Evolutionary conservation across 2,329 filamentous ascomycete species (phyloP).

Genomic region (Ascocoryne sarcoides): DNA sequence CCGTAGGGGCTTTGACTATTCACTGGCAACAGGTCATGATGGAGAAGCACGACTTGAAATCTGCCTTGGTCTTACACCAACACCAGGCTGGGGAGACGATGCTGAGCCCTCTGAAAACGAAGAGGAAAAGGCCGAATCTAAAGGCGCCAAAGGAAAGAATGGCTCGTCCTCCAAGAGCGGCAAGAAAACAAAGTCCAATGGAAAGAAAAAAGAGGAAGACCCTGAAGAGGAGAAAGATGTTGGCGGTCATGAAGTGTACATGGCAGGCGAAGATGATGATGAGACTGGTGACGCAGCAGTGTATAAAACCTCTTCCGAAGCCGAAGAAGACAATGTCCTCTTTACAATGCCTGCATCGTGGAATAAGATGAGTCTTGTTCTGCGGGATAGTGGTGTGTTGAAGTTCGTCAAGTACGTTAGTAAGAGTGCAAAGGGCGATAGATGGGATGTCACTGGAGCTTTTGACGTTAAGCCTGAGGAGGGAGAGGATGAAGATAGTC

Average conservation of each 20-base stretch:
- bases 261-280: conserved; percentile 74
- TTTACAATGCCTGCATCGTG: conserved; percentile 64
- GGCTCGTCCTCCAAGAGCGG: conserved; percentile 26
- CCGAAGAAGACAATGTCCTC: conserved; percentile 60
- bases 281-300: conserved; percentile 66
- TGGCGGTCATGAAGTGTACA: conserved; percentile 82
- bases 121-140: conserved; percentile 29
- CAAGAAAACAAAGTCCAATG: conserved; percentile 21
- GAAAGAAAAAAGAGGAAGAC: conserved; percentile 29
- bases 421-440: conserved; percentile 69
- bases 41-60: conserved; percentile 75
- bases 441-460: conserved; percentile 81
- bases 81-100: conserved; percentile 72
- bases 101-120: conserved; percentile 45
- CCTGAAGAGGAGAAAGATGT: conserved; percentile 42
- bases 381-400: conserved; percentile 77
- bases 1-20: conserved; percentile 81
- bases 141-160: conserved; percentile 29
- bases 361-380: conserved; percentile 87
- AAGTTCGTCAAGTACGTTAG: conserved; percentile 97
- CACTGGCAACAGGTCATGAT: conserved; percentile 77
- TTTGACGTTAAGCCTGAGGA: conserved; percentile 59
- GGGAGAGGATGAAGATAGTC: conserved; percentile 27
- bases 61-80: conserved; percentile 80
- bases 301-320: conserved; percentile 57